A percentile compares a stretch with the other conserved stretches of the same genome.
Conservation (phyloP, 2,329 filamentous ascomycete genomes). For the Hypoxylon sp. region DNA sequence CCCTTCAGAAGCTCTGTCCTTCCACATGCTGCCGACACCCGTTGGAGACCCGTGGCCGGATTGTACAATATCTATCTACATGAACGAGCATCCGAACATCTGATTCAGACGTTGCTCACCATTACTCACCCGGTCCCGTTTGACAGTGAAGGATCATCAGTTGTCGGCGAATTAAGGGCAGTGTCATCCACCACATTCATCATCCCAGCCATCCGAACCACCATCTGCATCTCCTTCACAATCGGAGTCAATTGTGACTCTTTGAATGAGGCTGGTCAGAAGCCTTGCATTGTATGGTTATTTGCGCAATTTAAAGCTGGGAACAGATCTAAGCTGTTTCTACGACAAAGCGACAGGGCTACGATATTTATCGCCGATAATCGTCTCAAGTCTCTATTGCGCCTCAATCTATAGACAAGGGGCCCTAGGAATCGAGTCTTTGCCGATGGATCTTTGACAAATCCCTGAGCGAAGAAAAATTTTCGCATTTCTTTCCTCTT, state of each 20-base stretch:
- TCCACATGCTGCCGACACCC: conserved; percentile 39
- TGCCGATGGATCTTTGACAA: conserved; percentile 38
- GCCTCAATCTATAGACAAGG: conserved; percentile 37
- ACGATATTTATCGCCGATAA: conserved; percentile 28
- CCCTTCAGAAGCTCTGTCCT: conserved; percentile 20
- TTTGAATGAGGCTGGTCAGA: conserved; percentile 17
- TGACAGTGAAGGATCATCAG: conserved; percentile 29
- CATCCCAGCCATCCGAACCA: conserved; percentile 16
- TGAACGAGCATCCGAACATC: conserved; percentile 28
- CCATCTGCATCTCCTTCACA: conserved; percentile 3
- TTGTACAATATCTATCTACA: conserved; percentile 23
- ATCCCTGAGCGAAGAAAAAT: conserved; percentile 41
- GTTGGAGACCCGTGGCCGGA: conserved; percentile 37
- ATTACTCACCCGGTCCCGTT: conserved; percentile 22
- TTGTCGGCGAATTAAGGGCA: conserved; percentile 27
- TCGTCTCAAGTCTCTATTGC: conserved; percentile 35
- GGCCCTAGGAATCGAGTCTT: conserved; percentile 27
- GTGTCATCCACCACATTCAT: conserved; percentile 31
- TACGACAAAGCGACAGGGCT: conserved; percentile 9
- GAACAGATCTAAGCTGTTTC: conserved; percentile 19
- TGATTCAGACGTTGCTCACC: conserved; percentile 17
- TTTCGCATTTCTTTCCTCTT: conserved; percentile 39
- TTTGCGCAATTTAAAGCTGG: conserved; percentile 13
- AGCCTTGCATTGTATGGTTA: conserved; percentile 13
- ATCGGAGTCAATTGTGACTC: conserved; percentile 7